phyloP scores from a whole-genome alignment of 2,329 filamentous ascomycete genomes.

The Fusarium sp. region DNA sequence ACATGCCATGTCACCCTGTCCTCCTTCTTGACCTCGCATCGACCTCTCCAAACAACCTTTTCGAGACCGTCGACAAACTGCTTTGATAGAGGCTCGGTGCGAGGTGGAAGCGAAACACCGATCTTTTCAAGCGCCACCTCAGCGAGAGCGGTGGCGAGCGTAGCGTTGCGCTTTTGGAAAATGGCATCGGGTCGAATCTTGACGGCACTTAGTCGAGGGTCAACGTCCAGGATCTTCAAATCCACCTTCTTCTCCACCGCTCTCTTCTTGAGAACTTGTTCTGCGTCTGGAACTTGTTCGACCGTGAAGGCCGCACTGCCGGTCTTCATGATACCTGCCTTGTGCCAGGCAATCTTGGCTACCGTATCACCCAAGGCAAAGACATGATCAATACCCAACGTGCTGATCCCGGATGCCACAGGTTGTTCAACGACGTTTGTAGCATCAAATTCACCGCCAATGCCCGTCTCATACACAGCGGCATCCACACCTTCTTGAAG shows the following conservation, averaged over 20 bases:
- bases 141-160: slow-evolving; percentile 61
- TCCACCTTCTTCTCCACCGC: slow-evolving; percentile 62
- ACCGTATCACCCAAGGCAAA: slow-evolving; percentile 69
- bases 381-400: slow-evolving; percentile 76
- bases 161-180: slow-evolving; percentile 69
- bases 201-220: slow-evolving; percentile 57
- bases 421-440: slow-evolving; percentile 72
- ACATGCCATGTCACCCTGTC: slow-evolving; percentile 79
- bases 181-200: slow-evolving; percentile 60
- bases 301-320: slow-evolving; percentile 67
- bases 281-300: slow-evolving; percentile 58
- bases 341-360: slow-evolving; percentile 77
- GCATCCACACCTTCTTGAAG: slow-evolving; percentile 68
- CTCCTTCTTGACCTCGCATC: slow-evolving; percentile 72
- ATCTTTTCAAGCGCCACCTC: slow-evolving; percentile 59
- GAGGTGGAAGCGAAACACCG: slow-evolving; percentile 45
- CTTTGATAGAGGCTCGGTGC: slow-evolving; percentile 57
- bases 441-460: slow-evolving; percentile 74
- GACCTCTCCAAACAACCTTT: slow-evolving; percentile 77
- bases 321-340: slow-evolving; percentile 74
- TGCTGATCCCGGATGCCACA: slow-evolving; percentile 67
- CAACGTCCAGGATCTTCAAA: slow-evolving; percentile 57
- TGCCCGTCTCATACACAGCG: slow-evolving; percentile 72
- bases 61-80: slow-evolving; percentile 79
- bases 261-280: slow-evolving; percentile 57